Evolutionary conservation across 2,329 filamentous ascomycete species (phyloP).

Genomic region (Aspergillus floridensis): DNA sequence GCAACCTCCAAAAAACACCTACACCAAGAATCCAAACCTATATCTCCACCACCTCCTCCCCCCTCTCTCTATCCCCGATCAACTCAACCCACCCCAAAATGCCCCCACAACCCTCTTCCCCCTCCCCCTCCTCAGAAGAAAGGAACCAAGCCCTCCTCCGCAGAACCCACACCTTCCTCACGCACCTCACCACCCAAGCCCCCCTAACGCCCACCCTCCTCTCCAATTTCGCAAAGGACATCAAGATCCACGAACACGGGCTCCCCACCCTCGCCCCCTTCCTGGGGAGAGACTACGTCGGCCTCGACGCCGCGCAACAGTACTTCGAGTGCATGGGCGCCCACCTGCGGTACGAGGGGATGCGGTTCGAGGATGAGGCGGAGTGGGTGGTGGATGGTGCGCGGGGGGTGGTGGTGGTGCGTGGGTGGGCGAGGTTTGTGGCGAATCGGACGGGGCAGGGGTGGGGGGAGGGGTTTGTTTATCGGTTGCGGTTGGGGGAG

Average conservation of each 20-base stretch:
- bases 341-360: conserved; percentile 33
- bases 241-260: conserved; percentile 41
- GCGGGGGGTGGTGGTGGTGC: conserved; percentile 31
- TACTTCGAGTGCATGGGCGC: conserved; percentile 39
- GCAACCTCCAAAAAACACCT: too few relatives aligned
- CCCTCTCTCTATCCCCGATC: too few relatives aligned
- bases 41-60: too few relatives aligned
- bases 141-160: neutral
- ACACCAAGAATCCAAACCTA: neutral
- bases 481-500: conserved; percentile 32
- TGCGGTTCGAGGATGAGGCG: conserved; percentile 36
- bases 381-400: conserved; percentile 40
- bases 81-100: neutral
- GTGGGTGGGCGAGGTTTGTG: conserved; percentile 35
- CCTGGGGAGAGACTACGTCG: conserved; percentile 42
- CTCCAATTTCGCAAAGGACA: conserved; percentile 31
- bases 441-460: conserved; percentile 35
- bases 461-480: conserved; percentile 44
- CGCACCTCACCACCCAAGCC: conserved; percentile 28
- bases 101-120: neutral
- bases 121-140: neutral
- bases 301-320: conserved; percentile 30
- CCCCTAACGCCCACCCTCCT: conserved; percentile 29
- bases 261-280: conserved; percentile 41
- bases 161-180: conserved; percentile 27